phyloP scores from a whole-genome alignment of 257 asterid species.

The Solanum ahanhuiri region DNA sequence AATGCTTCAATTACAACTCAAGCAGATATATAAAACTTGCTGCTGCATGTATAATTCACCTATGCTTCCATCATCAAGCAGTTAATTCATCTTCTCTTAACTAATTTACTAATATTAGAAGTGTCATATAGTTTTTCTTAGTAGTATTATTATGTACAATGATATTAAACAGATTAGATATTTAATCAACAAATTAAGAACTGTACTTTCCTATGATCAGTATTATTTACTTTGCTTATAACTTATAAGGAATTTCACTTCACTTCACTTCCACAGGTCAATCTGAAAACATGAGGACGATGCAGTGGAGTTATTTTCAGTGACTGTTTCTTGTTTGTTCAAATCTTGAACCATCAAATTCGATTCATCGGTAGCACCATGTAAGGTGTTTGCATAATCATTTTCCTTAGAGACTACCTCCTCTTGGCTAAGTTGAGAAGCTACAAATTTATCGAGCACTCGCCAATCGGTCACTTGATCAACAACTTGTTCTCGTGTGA shows the following conservation, averaged over 20 bases:
- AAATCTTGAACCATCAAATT: constrained; percentile 11
- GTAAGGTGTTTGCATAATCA: constrained; percentile 18
- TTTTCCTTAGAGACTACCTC: constrained; percentile 28
- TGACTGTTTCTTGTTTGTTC: constrained; percentile 14
- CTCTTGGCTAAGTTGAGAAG: constrained; percentile 79
- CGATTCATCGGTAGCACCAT: constrained; percentile 13
- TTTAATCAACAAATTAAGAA: neutral
- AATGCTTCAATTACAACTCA: constrained; percentile 2
- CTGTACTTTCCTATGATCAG: constrained; percentile 3
- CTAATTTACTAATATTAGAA: neutral
- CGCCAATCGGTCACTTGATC: constrained; percentile 72
- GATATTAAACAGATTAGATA: neutral
- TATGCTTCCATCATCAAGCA: neutral
- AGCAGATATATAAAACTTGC: neutral
- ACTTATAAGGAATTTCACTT: neutral
- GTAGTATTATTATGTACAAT: constrained; percentile 16
- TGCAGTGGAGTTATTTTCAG: constrained; percentile 25
- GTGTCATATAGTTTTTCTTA: neutral
- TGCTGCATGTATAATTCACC: neutral
- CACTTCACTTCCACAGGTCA: constrained; percentile 41
- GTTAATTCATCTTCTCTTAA: neutral
- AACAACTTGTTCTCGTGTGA: constrained; percentile 4
- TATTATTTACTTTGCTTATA: neutral
- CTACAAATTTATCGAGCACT: constrained; percentile 75
- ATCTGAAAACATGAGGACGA: constrained; percentile 33